Base-by-base conservation (phyloP, 1,284 basidiomycete genomes). In the Vanrija pseudolonga region DNA sequence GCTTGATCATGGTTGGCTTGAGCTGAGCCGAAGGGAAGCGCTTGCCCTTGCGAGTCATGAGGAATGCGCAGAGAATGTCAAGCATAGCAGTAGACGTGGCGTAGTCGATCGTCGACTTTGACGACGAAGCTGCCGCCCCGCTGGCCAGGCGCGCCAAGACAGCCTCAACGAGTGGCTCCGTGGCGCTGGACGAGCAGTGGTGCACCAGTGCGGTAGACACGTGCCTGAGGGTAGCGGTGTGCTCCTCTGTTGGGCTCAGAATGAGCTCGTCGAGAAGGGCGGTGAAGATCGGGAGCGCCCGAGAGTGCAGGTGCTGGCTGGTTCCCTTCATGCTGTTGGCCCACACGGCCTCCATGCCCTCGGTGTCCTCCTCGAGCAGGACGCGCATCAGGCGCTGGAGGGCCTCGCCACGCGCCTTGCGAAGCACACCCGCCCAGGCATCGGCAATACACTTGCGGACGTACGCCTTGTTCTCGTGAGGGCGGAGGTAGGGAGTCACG, bases 271-370 rank as follows among this genome's bases (percentile, higher is more conserved):
- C 66, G 14, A 75, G 60, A 0, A 91, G 76, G 0, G 82, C 79
- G 1, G 72, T 62, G 26, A 90, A 77, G 44, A 92, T 79, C 1
- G 84, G 83, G 3, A 84, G 64, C 0, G 88, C 83, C 40, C 84
- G 81, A 0, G 89, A 90, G 68, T 93, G 90, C 24, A 94, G 77
- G 3, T 87, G 87, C 71, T 86, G 84, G 6, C 86, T 85, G 81
- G 53, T 85, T 84, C 74, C 75, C 55, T 65, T 51, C 59, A 64
- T 53, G 39, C 55, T 68, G 48, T 70, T 57, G 48, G 66, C 61
- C 67, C 69, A 71, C 15, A 75, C 67, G 39, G 66, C 67, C 57
- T 74, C 74, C 51, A 72, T 61, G 2, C 69, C 70, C 7, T 68
- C 59, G 2, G 48, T 50, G 39, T 66, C 42, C 46, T 63, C 60